Evolutionary conservation across 1,139 yeast species (phyloP).

Genomic region (Lodderomyces metapsilosis): DNA sequence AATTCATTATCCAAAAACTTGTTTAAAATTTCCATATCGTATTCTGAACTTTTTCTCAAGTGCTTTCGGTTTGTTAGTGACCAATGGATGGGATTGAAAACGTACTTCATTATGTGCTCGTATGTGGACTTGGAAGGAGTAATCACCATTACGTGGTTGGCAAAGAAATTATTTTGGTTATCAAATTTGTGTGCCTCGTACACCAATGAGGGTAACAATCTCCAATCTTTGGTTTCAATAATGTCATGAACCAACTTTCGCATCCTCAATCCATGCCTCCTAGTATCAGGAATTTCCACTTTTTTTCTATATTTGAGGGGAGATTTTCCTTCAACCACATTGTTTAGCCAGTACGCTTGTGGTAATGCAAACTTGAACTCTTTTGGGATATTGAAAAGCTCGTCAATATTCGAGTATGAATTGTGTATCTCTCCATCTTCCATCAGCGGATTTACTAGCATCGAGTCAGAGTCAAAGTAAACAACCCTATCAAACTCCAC

Average conservation of each 20-base stretch:
- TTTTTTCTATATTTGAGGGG: slow-evolving; percentile 16
- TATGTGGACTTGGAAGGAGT: slow-evolving; percentile 33
- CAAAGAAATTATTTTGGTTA: slow-evolving; percentile 32
- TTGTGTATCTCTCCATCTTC: slow-evolving; percentile 12
- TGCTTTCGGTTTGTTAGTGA: slow-evolving; percentile 19
- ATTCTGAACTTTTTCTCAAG: slow-evolving; percentile 28
- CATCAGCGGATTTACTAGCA: slow-evolving; percentile 20
- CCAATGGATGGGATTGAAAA: slow-evolving; percentile 36
- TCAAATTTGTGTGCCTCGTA: slow-evolving; percentile 31
- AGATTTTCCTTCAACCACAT: slow-evolving; percentile 16
- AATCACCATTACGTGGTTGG: slow-evolving; percentile 47
- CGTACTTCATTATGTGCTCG: slow-evolving; percentile 27
- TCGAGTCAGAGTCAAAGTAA: slow-evolving; percentile 45
- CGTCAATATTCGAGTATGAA: slow-evolving; percentile 26
- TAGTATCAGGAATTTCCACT: slow-evolving; percentile 17
- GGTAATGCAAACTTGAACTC: slow-evolving; percentile 33
- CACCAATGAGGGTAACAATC: slow-evolving; percentile 20
- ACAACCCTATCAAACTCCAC: slow-evolving; percentile 41
- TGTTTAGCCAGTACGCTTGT: slow-evolving; percentile 38
- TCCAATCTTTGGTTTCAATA: slow-evolving; percentile 11
- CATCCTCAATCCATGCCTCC: slow-evolving; percentile 14
- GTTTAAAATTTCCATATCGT: slow-evolving; percentile 53
- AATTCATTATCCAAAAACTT: slow-evolving; percentile 27
- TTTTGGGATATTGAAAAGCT: slow-evolving; percentile 29
- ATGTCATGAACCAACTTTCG: slow-evolving; percentile 15